These are phyloP conservation scores for Aspergillus sp. DNA, from an alignment of 2,329 filamentous ascomycete genomes.

Conservation along the genomic window DNA sequence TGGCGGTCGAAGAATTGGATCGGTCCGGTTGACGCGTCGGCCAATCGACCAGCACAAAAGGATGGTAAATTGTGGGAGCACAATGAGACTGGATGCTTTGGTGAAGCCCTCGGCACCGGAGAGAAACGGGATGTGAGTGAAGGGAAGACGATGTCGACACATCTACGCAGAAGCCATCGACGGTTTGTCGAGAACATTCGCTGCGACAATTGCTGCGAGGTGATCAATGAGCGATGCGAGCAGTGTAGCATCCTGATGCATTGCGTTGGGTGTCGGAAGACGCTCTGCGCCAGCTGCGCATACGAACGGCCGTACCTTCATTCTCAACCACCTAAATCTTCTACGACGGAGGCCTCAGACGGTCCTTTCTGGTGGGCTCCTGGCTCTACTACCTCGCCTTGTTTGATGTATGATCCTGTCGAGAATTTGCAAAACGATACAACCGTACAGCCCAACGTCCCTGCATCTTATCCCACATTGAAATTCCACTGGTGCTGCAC, in stretches of 20 bases:
- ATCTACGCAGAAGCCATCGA: slow-evolving; percentile 54
- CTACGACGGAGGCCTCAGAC: slow-evolving; percentile 14
- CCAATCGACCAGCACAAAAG: slow-evolving; percentile 30
- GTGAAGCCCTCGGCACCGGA: slow-evolving; percentile 55
- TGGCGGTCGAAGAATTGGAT: slow-evolving; percentile 62
- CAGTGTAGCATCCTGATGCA: slow-evolving; percentile 63
- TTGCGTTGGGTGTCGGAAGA: slow-evolving; percentile 61
- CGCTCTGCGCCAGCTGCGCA: slow-evolving; percentile 59
- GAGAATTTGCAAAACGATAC: slow-evolving; percentile 29
- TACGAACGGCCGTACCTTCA: slow-evolving; percentile 54
- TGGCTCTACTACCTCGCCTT: slow-evolving; percentile 54
- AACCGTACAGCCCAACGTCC: slow-evolving; percentile 35
- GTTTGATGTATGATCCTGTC: slow-evolving; percentile 56
- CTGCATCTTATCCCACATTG: slow-evolving; percentile 47
- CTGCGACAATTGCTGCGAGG: slow-evolving; percentile 55
- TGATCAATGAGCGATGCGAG: slow-evolving; percentile 58
- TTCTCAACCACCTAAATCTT: slow-evolving; percentile 15
- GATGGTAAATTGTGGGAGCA: slow-evolving; percentile 59
- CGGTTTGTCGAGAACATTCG: slow-evolving; percentile 54
- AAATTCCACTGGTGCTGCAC: slow-evolving; percentile 62
- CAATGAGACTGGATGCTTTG: slow-evolving; percentile 53
- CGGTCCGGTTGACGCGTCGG: slow-evolving; percentile 40
- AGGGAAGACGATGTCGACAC: slow-evolving; percentile 55
- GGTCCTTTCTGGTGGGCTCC: slow-evolving; percentile 61
- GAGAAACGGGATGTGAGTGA: slow-evolving; percentile 47